phyloP scores from a whole-genome alignment of 805 yeast genomes.

The Vanderwaltozyma polyspora region DNA sequence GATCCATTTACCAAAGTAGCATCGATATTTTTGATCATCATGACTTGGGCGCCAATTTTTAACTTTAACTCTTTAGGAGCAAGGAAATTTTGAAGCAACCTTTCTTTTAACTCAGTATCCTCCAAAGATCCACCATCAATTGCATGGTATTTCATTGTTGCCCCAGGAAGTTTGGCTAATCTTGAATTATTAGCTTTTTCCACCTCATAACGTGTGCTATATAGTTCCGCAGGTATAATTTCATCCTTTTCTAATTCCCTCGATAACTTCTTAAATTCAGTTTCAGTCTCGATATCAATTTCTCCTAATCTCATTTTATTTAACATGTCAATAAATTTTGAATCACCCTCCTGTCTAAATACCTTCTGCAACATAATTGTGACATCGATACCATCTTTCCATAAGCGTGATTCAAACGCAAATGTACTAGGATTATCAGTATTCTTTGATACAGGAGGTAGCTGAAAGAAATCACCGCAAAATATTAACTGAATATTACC shows the following conservation, averaged over 20 bases:
- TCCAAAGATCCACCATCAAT: constrained; percentile 41
- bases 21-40: constrained; percentile 70
- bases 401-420: constrained; percentile 55
- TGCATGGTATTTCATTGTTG: constrained; percentile 34
- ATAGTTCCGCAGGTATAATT: constrained; percentile 64
- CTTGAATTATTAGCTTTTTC: constrained; percentile 49
- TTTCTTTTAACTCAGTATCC: constrained; percentile 34
- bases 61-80: constrained; percentile 48
- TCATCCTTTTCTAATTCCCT: constrained; percentile 47
- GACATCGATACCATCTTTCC: constrained; percentile 47
- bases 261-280: constrained; percentile 40
- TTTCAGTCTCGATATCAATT: constrained; percentile 37
- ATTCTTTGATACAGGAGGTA: constrained; percentile 47
- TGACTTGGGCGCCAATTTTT: constrained; percentile 69
- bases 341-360: constrained; percentile 69
- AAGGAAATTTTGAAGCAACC: constrained; percentile 43
- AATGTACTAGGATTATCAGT: constrained; percentile 30
- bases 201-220: constrained; percentile 61
- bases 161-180: constrained; percentile 36
- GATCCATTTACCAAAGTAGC: constrained; percentile 68
- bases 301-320: constrained; percentile 62
- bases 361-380: constrained; percentile 54
- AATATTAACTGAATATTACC: constrained; percentile 72
- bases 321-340: constrained; percentile 57
- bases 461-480: constrained; percentile 74